Base-by-base conservation (phyloP, 1,139 yeast species). In the Saccharomyces uvarum region DNA sequence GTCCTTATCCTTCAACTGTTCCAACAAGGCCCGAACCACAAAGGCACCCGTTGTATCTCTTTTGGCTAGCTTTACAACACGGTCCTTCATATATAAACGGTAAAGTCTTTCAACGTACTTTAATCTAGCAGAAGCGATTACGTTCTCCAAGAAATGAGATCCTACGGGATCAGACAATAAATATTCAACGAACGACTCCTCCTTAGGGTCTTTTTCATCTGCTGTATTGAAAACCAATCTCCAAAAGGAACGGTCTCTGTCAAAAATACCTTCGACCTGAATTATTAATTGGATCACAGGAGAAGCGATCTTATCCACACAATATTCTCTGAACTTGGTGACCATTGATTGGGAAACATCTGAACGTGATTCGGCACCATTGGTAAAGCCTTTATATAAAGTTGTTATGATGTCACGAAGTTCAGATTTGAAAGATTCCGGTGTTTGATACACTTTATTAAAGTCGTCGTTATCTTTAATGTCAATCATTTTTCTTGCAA, bases 401-500 rank as follows among this genome's bases (percentile, higher is more conserved):
- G 75, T 68, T 48, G 65, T 69, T 52, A 72, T 69, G 54, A 83
- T 68, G 16, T 75, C 77, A 54, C 75, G 76, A 57, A 87, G 71
- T 62, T 83, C 82, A n/a, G 74, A 75, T 59, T 82, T 84, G 70
- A 91, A 89, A 0, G 88, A 77, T 1, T 77, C 70, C 2, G 98
- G 97, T 1, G 84, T 83, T 70, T 84, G 88, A 68, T 82, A 88
- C 1, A 83, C 73, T 58, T 81, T 78, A 64, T 80, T 76, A 65
- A 83, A 86, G 61, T 84, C 88, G 11, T 80, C 83, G 57, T 78
- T 84, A 64, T 88, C 96, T 65, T 84, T 84, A 52, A 91, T 84
- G 63, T 88, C 95, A 63, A 89, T 88, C 93, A 88, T 87, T 70
- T 90, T 90, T 69, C 98, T 81, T 1, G 97, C 97, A 67, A 88